Conservation (phyloP, 805 yeast genomes). For the Candida montana region DNA sequence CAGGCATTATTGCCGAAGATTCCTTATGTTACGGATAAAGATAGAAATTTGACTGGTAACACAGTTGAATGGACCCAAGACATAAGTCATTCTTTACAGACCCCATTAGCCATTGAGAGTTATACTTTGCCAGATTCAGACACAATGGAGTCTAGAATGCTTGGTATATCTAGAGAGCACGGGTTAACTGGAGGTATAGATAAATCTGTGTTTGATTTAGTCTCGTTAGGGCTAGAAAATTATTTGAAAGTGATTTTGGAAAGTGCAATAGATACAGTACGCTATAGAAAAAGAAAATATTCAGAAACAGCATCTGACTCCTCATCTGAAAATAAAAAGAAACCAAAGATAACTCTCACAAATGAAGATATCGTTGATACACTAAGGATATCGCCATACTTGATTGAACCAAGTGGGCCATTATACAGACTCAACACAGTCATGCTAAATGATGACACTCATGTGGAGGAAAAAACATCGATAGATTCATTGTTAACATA, state of each 20-base stretch:
- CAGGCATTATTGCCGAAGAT: constrained; percentile 63
- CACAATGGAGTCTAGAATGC: constrained; percentile 58
- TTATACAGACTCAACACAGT: constrained; percentile 42
- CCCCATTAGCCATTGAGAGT: constrained; percentile 72
- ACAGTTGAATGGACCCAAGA: constrained; percentile 89
- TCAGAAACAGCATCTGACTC: constrained; percentile 23
- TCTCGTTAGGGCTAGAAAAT: constrained; percentile 75
- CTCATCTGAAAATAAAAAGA: constrained; percentile 5
- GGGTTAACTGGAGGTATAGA: constrained; percentile 82
- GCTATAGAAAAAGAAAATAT: constrained; percentile 48
- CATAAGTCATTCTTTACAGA: constrained; percentile 75
- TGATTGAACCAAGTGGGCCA: constrained; percentile 66
- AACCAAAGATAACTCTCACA: constrained; percentile 41
- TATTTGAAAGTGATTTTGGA: constrained; percentile 74
- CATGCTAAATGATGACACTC: constrained; percentile 48
- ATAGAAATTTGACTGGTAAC: constrained; percentile 28
- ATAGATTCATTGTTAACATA: constrained; percentile 17
- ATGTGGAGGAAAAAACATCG: constrained; percentile 21
- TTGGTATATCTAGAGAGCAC: constrained; percentile 82
- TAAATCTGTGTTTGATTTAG: constrained; percentile 69
- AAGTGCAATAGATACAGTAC: constrained; percentile 65
- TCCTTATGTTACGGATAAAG: constrained; percentile 53
- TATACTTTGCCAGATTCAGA: constrained; percentile 81
- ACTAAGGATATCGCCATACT: constrained; percentile 56
- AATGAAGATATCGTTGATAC: constrained; percentile 67